Conservation (phyloP, 208 protist genomes). For the Phytomonas sp. region DNA sequence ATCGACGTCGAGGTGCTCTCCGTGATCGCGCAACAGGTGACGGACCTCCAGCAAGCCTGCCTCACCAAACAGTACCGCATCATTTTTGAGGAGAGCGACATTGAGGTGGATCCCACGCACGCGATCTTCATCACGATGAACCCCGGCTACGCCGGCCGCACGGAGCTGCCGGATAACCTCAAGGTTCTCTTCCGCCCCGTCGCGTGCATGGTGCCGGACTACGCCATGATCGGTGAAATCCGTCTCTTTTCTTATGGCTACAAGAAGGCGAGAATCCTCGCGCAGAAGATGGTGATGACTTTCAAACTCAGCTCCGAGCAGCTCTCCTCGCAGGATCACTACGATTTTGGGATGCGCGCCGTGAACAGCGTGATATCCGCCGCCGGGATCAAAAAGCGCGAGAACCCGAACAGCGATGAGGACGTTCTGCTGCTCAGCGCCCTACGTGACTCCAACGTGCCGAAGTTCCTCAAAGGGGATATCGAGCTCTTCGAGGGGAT, state of each 20-base stretch:
- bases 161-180: slow-evolving; percentile 98
- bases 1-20: slow-evolving; percentile 97
- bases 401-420: slow-evolving; percentile 88
- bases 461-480: slow-evolving; percentile 96
- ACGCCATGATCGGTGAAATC: slow-evolving; percentile 98
- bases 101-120: slow-evolving; percentile 92
- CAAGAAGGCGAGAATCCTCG: slow-evolving; percentile 89
- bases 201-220: slow-evolving; percentile 99
- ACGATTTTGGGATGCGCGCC: slow-evolving; percentile 99
- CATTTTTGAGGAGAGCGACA: slow-evolving; percentile 91
- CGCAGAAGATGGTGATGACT: slow-evolving; percentile 97
- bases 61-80: slow-evolving; percentile 89
- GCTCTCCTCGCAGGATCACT: slow-evolving; percentile 97
- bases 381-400: slow-evolving; percentile 94
- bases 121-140: slow-evolving; percentile 99
- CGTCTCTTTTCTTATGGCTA: slow-evolving; percentile 98
- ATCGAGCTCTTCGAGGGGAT: slow-evolving; percentile 95
- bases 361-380: slow-evolving; percentile 98
- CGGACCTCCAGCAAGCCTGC: slow-evolving; percentile 93
- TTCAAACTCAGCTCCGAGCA: slow-evolving; percentile 98
- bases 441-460: slow-evolving; percentile 96
- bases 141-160: slow-evolving; percentile 97
- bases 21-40: slow-evolving; percentile 95
- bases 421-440: slow-evolving; percentile 93
- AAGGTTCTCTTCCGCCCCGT: slow-evolving; percentile 97